Base-by-base conservation (phyloP, 148 eudicot genomes). In the Selenicereus undatus region DNA sequence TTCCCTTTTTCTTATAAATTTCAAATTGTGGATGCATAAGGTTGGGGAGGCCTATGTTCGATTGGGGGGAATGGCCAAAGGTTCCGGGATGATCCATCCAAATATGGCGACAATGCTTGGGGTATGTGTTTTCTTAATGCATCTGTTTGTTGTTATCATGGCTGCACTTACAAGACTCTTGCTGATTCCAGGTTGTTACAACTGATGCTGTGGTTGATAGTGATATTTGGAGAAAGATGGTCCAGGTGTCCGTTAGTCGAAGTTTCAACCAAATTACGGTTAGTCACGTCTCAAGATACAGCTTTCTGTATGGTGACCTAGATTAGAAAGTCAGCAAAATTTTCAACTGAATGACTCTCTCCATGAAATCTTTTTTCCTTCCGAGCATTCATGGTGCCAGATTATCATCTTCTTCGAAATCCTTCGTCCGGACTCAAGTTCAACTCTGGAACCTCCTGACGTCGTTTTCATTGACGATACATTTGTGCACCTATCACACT, bases 21-120 rank as follows among this genome's bases (percentile, higher is more conserved):
- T 30, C 21, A 42, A 11, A n/a, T 87, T 56, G 69, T 82, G 70
- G 45, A 43, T 45, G 32, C 52, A 12, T 42, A 90, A 84, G 99
- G 90, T 96, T 82, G 98, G 98, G 83, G 92, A 90, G 75, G 84
- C 88, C 21, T 83, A 29, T 78, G 83, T 96, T 81, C 87, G 91
- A 88, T 65, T 96, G 72, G 99, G 99, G 56, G 99, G 99, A 80
- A 96, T 96, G 99, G 99, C 99, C 71, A 96, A 96, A 87, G 99
- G 99, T 77, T 96, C 99, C 72, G 99, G 99, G 54, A 96, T 96
- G 99, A 96, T 96, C 86, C 99, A 96, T 87, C 99, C 99, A 29
- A 92, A 96, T 82, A 96, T 96, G 99, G 99, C 98, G 20, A 96
- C 99, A 52, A 86, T 96, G 98, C 99, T 96, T 82, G 98, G 97